These are phyloP conservation scores for Tripterygium wilfordii DNA, from an alignment of 177 flowering plant genomes.

Conservation along the genomic window DNA sequence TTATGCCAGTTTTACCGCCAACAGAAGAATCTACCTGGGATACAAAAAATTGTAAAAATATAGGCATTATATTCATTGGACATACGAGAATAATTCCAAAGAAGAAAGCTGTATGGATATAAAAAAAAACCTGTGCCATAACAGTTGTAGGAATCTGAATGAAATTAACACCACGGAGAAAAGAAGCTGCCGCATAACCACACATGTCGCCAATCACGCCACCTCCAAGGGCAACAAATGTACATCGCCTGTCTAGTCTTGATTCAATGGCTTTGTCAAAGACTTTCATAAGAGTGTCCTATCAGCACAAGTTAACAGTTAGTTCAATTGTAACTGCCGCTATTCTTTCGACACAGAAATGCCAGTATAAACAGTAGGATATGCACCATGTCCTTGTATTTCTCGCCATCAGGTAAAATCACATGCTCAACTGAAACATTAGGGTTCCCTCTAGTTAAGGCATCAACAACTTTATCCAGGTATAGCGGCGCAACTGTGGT, in stretches of 20 bases:
- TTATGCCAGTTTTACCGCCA: slow-evolving; percentile 98
- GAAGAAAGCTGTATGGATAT: neutral
- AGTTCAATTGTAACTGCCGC: too few species aligned
- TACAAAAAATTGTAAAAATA: slow-evolving; percentile 1
- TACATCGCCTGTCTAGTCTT: slow-evolving; percentile 75
- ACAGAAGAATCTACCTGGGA: slow-evolving; percentile 96
- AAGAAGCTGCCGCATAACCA: slow-evolving; percentile 96
- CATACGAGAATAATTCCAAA: neutral
- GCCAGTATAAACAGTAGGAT: slow-evolving; percentile 4
- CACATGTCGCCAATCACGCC: slow-evolving; percentile 99
- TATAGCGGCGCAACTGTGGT: slow-evolving; percentile 76
- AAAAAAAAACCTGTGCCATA: slow-evolving; percentile 80
- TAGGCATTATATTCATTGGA: neutral
- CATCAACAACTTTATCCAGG: slow-evolving; percentile 68
- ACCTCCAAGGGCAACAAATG: slow-evolving; percentile 99
- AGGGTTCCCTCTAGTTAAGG: slow-evolving; percentile 82
- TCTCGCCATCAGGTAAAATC: slow-evolving; percentile 91
- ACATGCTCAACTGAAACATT: slow-evolving; percentile 76
- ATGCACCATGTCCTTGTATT: slow-evolving; percentile 90
- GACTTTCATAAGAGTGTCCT: slow-evolving; percentile 95
- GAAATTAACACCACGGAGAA: slow-evolving; percentile 94
- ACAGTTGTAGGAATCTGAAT: slow-evolving; percentile 99
- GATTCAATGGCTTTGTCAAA: slow-evolving; percentile 97
- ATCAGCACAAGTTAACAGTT: too few species aligned
- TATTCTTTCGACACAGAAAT: too few species aligned